A percentile compares a stretch with the other conserved stretches of the same genome.
phyloP scores from a whole-genome alignment of 169 alveolate species.

The Cyclospora cayetanensis region DNA sequence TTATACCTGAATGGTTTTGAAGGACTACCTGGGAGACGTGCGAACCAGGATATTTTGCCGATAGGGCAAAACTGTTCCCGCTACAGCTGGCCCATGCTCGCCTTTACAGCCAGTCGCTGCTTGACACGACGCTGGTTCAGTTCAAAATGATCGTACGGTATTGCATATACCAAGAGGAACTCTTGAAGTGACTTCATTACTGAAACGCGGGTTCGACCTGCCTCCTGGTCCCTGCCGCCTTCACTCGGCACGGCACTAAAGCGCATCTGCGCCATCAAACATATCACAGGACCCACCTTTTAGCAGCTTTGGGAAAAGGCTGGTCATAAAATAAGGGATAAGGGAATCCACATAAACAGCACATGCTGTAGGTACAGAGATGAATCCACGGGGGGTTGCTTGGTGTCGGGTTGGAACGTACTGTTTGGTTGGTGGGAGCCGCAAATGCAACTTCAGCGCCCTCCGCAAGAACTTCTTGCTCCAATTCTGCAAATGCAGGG shows the following conservation, averaged over 20 bases:
- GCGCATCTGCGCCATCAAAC: not conserved
- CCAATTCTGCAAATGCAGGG: not conserved
- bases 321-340: not conserved
- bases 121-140: not conserved
- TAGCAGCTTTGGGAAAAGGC: no score
- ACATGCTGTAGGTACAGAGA: not conserved
- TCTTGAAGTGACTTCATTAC: not conserved
- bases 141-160: not conserved
- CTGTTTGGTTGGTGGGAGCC: constrained; percentile 22
- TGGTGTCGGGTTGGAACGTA: not conserved
- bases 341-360: not conserved
- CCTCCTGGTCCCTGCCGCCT: not conserved
- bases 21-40: no score
- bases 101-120: not conserved
- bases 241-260: not conserved
- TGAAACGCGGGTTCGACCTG: not conserved
- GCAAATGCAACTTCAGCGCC: not conserved
- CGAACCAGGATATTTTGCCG: no score
- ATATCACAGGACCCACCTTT: no score
- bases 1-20: no score
- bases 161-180: not conserved
- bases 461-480: not conserved
- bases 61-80: no score
- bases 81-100: no score
- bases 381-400: not conserved